Conservation (phyloP, 371 early-diverging fungal species). For the Mucor lusitanicus region DNA sequence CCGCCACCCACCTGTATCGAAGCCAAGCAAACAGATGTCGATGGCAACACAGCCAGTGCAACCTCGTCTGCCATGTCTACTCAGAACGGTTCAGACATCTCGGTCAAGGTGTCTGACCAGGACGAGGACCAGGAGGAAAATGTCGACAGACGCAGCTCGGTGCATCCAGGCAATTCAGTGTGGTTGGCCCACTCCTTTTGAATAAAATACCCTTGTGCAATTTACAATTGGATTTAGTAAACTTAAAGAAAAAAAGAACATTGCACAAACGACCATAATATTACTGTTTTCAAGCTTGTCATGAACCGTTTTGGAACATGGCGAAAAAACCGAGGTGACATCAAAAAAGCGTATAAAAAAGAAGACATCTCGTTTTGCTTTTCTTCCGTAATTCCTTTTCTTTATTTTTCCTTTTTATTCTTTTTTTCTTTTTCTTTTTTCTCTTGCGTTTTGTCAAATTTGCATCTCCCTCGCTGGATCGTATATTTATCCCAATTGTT, state of each 20-base stretch:
- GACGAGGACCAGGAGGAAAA: conserved; percentile 1
- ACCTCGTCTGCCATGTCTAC: background rate
- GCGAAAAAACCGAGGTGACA: background rate
- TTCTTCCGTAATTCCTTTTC: background rate
- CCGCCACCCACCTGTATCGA: conserved; percentile 9
- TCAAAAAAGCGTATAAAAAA: background rate
- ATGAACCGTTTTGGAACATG: background rate
- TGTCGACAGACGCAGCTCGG: background rate
- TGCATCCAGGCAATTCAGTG: conserved; percentile 25
- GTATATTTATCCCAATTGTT: too few relatives aligned
- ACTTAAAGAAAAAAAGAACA: conserved; percentile 7
- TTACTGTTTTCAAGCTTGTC: conserved; percentile 1
- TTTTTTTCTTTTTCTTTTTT: conserved; percentile 3
- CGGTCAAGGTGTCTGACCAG: background rate
- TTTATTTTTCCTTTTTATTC: conserved; percentile 5
- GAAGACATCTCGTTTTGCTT: background rate
- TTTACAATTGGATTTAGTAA: background rate
- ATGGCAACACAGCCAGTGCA: background rate
- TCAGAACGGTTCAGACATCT: background rate
- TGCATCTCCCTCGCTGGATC: too few relatives aligned
- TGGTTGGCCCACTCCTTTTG: conserved; percentile 16
- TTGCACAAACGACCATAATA: conserved; percentile 1
- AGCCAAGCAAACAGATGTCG: background rate
- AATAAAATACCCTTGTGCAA: conserved; percentile 1
- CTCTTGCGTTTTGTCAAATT: background rate